These are phyloP conservation scores for Acanthamoeba royreba DNA, from an alignment of 208 protist genomes.

Conservation along the genomic window DNA sequence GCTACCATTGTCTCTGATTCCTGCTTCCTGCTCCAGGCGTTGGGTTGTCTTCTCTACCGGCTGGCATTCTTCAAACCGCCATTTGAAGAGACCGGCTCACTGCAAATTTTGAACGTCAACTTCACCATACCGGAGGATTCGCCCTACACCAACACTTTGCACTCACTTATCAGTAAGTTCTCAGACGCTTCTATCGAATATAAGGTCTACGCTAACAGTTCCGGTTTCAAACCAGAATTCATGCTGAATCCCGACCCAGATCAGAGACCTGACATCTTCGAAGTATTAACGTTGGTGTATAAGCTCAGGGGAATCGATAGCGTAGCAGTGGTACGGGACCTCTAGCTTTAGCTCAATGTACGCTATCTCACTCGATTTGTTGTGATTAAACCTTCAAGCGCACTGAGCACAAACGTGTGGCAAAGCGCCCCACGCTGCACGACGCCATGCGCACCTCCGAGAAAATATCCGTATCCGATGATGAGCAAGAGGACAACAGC, in stretches of 20 bases:
- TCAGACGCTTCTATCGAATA: too few species aligned
- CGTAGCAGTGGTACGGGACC: neutral
- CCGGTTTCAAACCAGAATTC: constrained; percentile 51
- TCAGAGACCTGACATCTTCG: constrained; percentile 55
- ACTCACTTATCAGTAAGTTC: constrained; percentile 70
- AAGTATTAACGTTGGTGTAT: constrained; percentile 41
- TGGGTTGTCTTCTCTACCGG: constrained; percentile 94
- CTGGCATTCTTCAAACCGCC: constrained; percentile 91
- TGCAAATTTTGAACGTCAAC: constrained; percentile 76
- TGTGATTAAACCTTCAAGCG: too few species aligned
- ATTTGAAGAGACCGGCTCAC: constrained; percentile 81
- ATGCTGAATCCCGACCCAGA: constrained; percentile 60
- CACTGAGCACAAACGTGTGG: neutral
- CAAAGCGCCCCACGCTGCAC: neutral
- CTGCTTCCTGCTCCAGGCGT: too few species aligned
- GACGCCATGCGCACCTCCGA: neutral
- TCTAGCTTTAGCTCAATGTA: neutral
- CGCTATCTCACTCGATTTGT: too few species aligned
- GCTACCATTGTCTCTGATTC: too few species aligned
- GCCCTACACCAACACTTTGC: constrained; percentile 63
- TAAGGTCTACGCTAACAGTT: neutral
- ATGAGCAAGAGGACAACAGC: neutral
- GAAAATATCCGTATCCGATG: neutral
- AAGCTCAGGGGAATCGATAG: neutral
- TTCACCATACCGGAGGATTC: constrained; percentile 73